Conservation (phyloP, 257 asterid genomes). For the Solanum arcanum region DNA sequence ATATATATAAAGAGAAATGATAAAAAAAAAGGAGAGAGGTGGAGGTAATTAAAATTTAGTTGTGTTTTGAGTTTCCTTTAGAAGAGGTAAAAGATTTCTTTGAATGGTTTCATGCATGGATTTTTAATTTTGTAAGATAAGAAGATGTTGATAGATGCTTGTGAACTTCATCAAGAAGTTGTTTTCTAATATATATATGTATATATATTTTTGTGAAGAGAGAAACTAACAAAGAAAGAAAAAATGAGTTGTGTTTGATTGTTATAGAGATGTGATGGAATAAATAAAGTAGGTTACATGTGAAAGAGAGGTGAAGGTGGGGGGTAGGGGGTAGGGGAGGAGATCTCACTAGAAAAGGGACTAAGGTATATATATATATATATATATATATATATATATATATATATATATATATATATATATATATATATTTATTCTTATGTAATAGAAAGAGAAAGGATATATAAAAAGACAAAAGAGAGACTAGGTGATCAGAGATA, state of each 20-base stretch:
- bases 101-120: constrained; percentile 66
- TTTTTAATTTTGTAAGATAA: constrained; percentile 16
- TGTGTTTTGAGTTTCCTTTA: constrained; percentile 25
- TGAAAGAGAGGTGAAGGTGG: neutral
- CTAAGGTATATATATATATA: neutral
- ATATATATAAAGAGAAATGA: neutral
- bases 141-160: constrained; percentile 44
- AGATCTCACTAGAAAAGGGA: neutral
- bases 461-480: constrained; percentile 13
- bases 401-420: too few species aligned
- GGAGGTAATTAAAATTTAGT: constrained; percentile 7
- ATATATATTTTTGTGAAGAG: neutral
- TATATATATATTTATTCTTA: neutral
- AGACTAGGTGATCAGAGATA: constrained; percentile 10
- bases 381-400: too few species aligned
- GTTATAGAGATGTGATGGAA: constrained; percentile 14
- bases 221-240: neutral
- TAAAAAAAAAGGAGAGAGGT: neutral
- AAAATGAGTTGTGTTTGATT: constrained; percentile 29
- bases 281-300: constrained; percentile 19
- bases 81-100: constrained; percentile 31
- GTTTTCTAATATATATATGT: neutral
- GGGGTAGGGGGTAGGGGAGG: neutral
- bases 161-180: constrained; percentile 65
- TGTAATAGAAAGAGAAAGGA: neutral